Conservation (phyloP, 1,284 basidiomycete genomes). For the Tylopilus sp. region DNA sequence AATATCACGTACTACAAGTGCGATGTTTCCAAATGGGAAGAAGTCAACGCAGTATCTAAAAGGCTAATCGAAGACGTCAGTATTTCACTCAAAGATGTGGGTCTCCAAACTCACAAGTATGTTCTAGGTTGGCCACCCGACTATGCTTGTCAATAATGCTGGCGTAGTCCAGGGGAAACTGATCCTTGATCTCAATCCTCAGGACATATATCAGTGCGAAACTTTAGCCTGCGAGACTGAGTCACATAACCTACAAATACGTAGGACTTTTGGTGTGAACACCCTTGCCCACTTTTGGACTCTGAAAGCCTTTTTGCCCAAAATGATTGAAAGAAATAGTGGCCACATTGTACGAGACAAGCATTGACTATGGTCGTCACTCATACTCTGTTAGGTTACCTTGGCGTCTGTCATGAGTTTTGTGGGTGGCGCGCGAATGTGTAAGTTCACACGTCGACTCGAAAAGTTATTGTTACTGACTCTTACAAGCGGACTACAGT, state of each 20-base stretch:
- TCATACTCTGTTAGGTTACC: constrained; percentile 55
- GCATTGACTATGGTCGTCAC: neutral
- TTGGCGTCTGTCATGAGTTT: constrained; percentile 79
- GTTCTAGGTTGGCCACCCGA: constrained; percentile 80
- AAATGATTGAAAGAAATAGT: constrained; percentile 71
- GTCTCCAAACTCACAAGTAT: constrained; percentile 1
- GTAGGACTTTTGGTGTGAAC: constrained; percentile 88
- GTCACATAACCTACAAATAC: neutral
- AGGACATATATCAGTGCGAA: constrained; percentile 78
- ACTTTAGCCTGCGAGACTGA: neutral
- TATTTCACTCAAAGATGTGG: neutral
- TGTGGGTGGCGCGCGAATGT: constrained; percentile 75
- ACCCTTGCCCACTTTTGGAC: constrained; percentile 88
- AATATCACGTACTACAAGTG: constrained; percentile 83
- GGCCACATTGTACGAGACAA: constrained; percentile 81
- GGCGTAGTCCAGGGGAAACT: constrained; percentile 92
- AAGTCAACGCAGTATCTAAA: constrained; percentile 72
- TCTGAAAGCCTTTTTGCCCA: constrained; percentile 90
- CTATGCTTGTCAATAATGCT: constrained; percentile 93
- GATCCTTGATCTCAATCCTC: constrained; percentile 73
- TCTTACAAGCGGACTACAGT: constrained; percentile 76
- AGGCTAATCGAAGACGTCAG: constrained; percentile 72
- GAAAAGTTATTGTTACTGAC: constrained; percentile 3
- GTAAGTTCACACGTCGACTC: constrained; percentile 45
- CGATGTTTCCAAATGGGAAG: constrained; percentile 84